Evolutionary conservation across 176 grass and related monocot species (phyloP), one percentile per base, ranked within the genome.

Genomic region (Lolium perenne): DNA sequence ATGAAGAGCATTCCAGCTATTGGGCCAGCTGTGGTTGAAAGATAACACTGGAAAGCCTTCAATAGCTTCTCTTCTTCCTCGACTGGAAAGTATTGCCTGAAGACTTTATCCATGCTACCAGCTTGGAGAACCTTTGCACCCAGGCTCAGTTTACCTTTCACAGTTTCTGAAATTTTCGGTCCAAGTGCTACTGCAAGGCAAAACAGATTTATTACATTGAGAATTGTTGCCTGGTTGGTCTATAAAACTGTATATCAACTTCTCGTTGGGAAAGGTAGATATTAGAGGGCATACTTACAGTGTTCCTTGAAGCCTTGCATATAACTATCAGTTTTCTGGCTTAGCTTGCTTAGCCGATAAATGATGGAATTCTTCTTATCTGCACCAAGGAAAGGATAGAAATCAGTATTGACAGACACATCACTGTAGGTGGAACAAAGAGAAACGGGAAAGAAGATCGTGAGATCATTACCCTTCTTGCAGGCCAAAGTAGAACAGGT

Each of bases 21-120:
- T 43, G 94, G 94, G 35, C 94, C 94, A 65, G 94, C 87, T 86
- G 94, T 94, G 40, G 94, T 97, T 81, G 89, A 96, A n/a, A 96
- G 87, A 74, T 92, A 96, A 53, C 94, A 96, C 38, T 96, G 91
- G 71, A 93, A 96, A 45, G 94, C 89, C 82, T 94, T 96, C 87
- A 91, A 58, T 71, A 96, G 29, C 65, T 81, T 96, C 79, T 93
- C 94, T 60, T 89, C 91, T 83, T 90, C 88, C 26, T 87, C 74
- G 7, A 93, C 74, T 64, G 51, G 77, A 55, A 95, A 95, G 51
- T 90, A 88, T 86, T 86, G 60, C 63, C 81, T 91, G 78, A 95
- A 95, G 32, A 93, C 87, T 61, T 83, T 95, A 2, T 88, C 89
- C 18, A 93, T 76, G 82, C 94, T 79, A 2, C 94, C 89, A 58